Evolutionary conservation across 371 early-diverging fungal genomes (phyloP).

Genomic region (Funneliformis caledonium): DNA sequence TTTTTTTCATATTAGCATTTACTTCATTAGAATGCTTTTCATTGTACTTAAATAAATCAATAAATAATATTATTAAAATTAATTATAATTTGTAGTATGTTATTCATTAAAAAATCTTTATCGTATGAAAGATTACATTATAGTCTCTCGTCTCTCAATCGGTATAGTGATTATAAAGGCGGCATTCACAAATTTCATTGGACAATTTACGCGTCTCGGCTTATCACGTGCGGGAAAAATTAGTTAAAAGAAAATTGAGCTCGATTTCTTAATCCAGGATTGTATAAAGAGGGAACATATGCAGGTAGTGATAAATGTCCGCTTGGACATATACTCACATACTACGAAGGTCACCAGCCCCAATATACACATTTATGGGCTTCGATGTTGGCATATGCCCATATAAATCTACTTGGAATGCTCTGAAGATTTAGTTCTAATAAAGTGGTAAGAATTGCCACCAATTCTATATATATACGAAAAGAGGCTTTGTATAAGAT

Average conservation of each 20-base stretch:
- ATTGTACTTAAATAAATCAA: no score
- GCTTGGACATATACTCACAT: constrained; percentile 7
- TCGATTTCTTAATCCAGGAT: not conserved
- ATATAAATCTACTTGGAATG: not conserved
- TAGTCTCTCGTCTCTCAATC: no score
- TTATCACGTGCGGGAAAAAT: no score
- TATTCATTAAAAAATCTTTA: no score
- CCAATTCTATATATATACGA: not conserved
- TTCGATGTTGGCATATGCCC: not conserved
- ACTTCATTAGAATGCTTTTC: no score
- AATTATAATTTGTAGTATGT: no score
- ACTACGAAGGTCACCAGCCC: not conserved
- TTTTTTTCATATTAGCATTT: no score
- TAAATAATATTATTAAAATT: no score
- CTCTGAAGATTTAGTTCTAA: constrained; percentile 7
- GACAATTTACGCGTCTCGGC: no score
- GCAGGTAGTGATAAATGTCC: constrained; percentile 4
- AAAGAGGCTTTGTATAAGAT: not conserved
- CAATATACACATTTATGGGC: not conserved
- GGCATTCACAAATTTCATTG: no score
- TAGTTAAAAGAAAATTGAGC: not conserved
- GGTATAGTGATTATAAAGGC: no score
- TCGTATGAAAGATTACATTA: no score
- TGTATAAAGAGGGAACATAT: not conserved
- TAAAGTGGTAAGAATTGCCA: constrained; percentile 4